Base-by-base conservation (phyloP, 495 filamentous ascomycete genomes). In the Podospora pseudocomata region DNA sequence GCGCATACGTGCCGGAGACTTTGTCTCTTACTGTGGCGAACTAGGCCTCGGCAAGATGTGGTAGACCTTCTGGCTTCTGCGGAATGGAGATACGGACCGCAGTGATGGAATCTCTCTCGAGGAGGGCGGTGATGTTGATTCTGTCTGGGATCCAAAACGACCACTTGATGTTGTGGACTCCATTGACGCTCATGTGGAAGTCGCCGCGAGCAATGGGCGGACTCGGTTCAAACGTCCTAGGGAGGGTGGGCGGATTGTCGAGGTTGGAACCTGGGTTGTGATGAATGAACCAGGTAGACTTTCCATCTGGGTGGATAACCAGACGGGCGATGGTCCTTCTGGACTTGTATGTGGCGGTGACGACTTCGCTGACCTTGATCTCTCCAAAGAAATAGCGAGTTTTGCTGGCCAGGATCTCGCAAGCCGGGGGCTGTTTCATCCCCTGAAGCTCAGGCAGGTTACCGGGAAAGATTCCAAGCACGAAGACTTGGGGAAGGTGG, bases 1-100 rank as follows among this genome's bases (percentile, higher is more conserved):
- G 79, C 1, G 78, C 55, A 73, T 92, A 94, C 0, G 65, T 72
- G 1, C 91, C 91, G 3, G 68, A 69, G 20, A 92, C 73, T 60
- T 86, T 79, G 0, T 70, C 26, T 26, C 82, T 59, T 2, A 65
- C 65, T 65, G 32, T 26, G 61, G 61, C 27, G 20, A 39, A 63
- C 61, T 63, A 63, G 28, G 18, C 61, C 61, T 9, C 6, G 18
- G 39, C 39, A 49, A 49, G 39, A 13, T 11, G 5, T 5, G 39
- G 39, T 13, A 49, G 39, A 11, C 15, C 39, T 49, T 49, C 6
- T 18, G 39, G 39, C 9, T 49, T 32, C 3, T 49, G 39, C 9
- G 13, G 39, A 2, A 3, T 16, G 2, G 39, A 49, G 3, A 49
- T 49, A 3, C 39, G 7, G 39, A 49, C 39, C 15, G 39, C 15